phyloP scores from a whole-genome alignment of 2,329 filamentous ascomycete species.

The Nannizzia gypsea region DNA sequence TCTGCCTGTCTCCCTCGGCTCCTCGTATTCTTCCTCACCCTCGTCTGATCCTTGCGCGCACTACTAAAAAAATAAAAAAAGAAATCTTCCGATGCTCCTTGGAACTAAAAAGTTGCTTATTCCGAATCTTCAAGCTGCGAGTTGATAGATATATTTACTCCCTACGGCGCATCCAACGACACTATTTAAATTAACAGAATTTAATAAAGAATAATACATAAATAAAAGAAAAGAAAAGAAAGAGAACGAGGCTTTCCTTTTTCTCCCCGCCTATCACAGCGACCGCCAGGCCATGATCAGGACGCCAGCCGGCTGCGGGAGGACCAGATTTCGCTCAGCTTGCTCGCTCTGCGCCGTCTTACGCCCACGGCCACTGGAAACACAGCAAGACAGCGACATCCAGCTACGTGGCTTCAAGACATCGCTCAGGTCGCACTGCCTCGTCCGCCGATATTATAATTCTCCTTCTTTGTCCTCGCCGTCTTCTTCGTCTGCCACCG shows the following conservation, averaged over 20 bases:
- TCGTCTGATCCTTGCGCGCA: neutral
- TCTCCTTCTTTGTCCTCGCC: neutral
- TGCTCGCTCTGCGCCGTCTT: neutral
- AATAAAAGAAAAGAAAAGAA: neutral
- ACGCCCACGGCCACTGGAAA: neutral
- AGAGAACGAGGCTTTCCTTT: neutral
- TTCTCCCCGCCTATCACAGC: neutral
- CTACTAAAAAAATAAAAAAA: no score
- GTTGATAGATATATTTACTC: neutral
- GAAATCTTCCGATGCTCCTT: neutral
- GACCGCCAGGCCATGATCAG: slow-evolving; percentile 1
- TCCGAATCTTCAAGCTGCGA: neutral
- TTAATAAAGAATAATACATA: neutral
- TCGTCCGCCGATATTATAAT: neutral
- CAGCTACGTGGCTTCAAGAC: slow-evolving; percentile 4
- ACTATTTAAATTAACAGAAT: no score
- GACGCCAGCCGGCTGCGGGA: neutral
- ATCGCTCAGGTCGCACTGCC: neutral
- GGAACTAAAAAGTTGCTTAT: neutral
- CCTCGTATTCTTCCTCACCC: neutral
- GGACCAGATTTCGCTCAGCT: neutral
- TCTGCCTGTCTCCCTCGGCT: neutral
- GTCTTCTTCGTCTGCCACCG: neutral
- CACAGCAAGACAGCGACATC: neutral
- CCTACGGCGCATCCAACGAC: no score